Conservation (phyloP, 2,329 filamentous ascomycete species). For the Epichloe gansuensis region DNA sequence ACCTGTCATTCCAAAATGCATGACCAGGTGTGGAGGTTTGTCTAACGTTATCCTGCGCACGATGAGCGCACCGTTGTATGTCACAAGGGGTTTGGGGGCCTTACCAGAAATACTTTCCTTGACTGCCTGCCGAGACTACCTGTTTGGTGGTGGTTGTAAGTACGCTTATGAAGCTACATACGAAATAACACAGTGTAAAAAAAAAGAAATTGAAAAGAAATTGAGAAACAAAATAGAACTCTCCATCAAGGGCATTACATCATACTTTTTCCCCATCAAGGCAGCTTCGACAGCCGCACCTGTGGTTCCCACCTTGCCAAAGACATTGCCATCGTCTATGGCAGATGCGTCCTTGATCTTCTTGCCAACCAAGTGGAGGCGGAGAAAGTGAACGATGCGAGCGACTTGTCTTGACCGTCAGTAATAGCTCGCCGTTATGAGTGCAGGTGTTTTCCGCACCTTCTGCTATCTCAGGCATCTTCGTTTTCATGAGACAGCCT, state of each 20-base stretch:
- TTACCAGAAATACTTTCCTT: slow-evolving; percentile 96
- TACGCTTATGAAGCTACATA: background rate
- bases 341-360: slow-evolving; percentile 58
- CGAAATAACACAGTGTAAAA: no score
- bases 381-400: slow-evolving; percentile 75
- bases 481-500: slow-evolving; percentile 5
- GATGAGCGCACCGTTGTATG: slow-evolving; percentile 15
- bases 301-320: slow-evolving; percentile 79
- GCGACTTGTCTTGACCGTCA: slow-evolving; percentile 43
- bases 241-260: background rate
- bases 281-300: slow-evolving; percentile 62
- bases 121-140: slow-evolving; percentile 59
- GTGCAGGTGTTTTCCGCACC: slow-evolving; percentile 22
- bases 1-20: slow-evolving; percentile 73
- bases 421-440: background rate
- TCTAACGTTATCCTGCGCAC: slow-evolving; percentile 41
- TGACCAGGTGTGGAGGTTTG: slow-evolving; percentile 71
- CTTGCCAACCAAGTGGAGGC: slow-evolving; percentile 73
- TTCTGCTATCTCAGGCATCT: slow-evolving; percentile 54
- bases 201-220: no score
- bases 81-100: slow-evolving; percentile 13
- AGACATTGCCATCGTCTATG: slow-evolving; percentile 72
- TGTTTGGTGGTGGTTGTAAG: slow-evolving; percentile 9
- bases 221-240: no score
- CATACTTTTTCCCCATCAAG: slow-evolving; percentile 54